Base-by-base conservation (phyloP, 352 stramenopile genomes). In the Globisporangium rhizosaccharum region DNA sequence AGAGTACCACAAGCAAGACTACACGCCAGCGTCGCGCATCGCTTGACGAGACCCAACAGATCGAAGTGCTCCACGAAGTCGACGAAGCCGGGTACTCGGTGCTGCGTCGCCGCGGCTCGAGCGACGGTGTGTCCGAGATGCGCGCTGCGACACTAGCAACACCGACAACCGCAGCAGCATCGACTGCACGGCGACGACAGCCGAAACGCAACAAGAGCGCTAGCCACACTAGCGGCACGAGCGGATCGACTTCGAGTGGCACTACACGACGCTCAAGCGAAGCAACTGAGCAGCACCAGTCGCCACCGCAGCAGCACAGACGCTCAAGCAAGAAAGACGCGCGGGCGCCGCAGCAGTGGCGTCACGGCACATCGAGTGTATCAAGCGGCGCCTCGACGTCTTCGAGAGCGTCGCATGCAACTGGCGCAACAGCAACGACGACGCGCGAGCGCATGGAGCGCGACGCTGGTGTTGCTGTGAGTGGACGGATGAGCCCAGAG, bases 51-150 rank as follows among this genome's bases (percentile, higher is more conserved):
- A 30, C 48, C 17, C 33, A 25, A 50, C 58, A 52, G 33, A 15
- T 47, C 18, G 54, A 47, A 20, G 46, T 57, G 20, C 42, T 42
- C 23, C 58, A 53, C 0, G 48, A 73, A 36, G 48, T 72, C 17
- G 76, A 85, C 28, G 71, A 73, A 15, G 76, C 76, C 1, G 76
- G 76, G 23, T 85, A 85, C 61, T 83, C 76, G 3, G 69, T 85
- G 36, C 74, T 83, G n/a, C 73, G 73, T 3, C 72, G 68, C 15
- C 71, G 73, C 23, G 51, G 30, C 2, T 61, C 51, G 9, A 48
- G 54, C 26, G 59, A 56, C 11, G 26, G 14, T 20, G 51, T 42
- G 20, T 33, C 33, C 26, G 59, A 65, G 23, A 46, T 63, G 57
- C 51, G 44, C 8, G 52, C 23, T 14, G 28, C 46, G 5, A 26